phyloP scores from a whole-genome alignment of 768 basidiomycete species.

The Terana coerulea region DNA sequence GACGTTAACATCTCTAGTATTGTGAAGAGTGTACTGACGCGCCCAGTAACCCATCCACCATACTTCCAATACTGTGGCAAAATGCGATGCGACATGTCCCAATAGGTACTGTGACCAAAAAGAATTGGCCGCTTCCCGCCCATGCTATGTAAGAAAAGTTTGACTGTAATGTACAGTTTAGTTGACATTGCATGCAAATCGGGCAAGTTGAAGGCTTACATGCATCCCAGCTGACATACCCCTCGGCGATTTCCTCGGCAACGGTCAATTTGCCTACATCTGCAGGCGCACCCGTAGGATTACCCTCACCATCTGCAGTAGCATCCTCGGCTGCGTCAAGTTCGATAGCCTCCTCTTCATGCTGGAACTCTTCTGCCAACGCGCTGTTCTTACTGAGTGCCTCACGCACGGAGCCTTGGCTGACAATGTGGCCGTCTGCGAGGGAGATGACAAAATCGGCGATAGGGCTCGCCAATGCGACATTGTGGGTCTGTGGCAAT shows the following conservation, averaged over 20 bases:
- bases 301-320: conserved; percentile 9
- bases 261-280: conserved; percentile 30
- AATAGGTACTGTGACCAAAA: conserved; percentile 29
- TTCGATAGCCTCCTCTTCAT: conserved; percentile 19
- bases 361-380: conserved; percentile 24
- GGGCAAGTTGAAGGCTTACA: conserved; percentile 19
- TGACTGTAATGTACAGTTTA: conserved; percentile 25
- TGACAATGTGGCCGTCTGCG: conserved; percentile 47
- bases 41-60: conserved; percentile 38
- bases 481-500: conserved; percentile 42
- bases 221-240: conserved; percentile 32
- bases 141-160: conserved; percentile 27
- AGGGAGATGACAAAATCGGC: conserved; percentile 54
- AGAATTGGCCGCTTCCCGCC: conserved; percentile 21
- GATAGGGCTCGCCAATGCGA: conserved; percentile 48
- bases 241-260: conserved; percentile 33
- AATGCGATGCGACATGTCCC: conserved; percentile 11
- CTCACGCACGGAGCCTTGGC: conserved; percentile 45
- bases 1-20: conserved; percentile 25
- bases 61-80: conserved; percentile 22
- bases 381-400: conserved; percentile 37
- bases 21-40: conserved; percentile 26
- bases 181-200: neutral
- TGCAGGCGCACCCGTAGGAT: conserved; percentile 15
- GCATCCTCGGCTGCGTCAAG: conserved; percentile 18